Conservation (phyloP, 2,329 filamentous ascomycete species). For the Paradendryphiella salina region DNA sequence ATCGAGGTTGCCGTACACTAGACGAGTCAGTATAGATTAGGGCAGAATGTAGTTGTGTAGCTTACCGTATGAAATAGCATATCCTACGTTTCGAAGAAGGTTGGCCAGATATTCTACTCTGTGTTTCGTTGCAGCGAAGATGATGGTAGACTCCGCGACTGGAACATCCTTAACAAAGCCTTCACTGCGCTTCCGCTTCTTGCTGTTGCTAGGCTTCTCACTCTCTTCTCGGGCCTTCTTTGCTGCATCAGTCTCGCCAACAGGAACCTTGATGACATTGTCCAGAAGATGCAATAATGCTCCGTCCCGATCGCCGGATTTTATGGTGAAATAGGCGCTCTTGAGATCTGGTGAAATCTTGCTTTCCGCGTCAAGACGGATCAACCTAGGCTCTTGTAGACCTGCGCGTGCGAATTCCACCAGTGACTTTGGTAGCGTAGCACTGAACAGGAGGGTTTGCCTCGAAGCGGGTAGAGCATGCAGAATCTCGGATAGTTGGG, state of each 20-base stretch:
- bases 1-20: conserved; percentile 88
- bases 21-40: conserved; percentile 2
- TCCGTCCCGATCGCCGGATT: conserved; percentile 90
- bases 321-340: conserved; percentile 91
- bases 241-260: conserved; percentile 61
- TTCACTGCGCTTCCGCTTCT: conserved; percentile 71
- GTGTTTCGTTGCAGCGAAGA: conserved; percentile 95
- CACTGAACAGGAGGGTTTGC: conserved; percentile 93
- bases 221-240: conserved; percentile 51
- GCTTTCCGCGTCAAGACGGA: conserved; percentile 89
- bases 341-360: conserved; percentile 97
- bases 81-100: conserved; percentile 79
- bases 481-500: conserved; percentile 90
- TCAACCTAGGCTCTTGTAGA: conserved; percentile 85
- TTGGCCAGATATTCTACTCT: conserved; percentile 91
- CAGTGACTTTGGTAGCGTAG: conserved; percentile 87
- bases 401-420: conserved; percentile 96
- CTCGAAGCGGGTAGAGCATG: conserved; percentile 80
- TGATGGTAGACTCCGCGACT: conserved; percentile 87
- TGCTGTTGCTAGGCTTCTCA: conserved; percentile 55
- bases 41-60: background rate
- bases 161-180: conserved; percentile 68
- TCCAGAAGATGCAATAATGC: conserved; percentile 86
- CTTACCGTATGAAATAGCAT: conserved; percentile 75
- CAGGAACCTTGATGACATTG: conserved; percentile 89